Evolutionary conservation across 768 basidiomycete genomes (phyloP).

Genomic region (Suillus bovinus): DNA sequence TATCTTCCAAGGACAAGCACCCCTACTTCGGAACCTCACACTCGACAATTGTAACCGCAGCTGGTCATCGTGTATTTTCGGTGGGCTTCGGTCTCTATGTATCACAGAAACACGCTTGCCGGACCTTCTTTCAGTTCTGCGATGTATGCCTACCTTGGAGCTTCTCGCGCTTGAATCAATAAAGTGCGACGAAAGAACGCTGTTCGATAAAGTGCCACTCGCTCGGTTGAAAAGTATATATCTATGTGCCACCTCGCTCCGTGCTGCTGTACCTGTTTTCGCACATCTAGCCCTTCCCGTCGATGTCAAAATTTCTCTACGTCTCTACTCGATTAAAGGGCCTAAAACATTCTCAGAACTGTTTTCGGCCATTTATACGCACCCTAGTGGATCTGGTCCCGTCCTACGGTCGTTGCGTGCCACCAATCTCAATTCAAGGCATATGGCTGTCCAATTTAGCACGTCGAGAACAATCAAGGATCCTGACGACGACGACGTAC

Average conservation of each 20-base stretch:
- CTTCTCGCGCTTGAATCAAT: not conserved
- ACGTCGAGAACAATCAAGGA: not conserved
- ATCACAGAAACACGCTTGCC: not conserved
- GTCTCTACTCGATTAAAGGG: not conserved
- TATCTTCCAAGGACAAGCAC: not conserved
- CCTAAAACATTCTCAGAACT: not conserved
- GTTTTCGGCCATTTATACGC: not conserved
- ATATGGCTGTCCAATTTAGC: not conserved
- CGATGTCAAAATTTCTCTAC: not conserved
- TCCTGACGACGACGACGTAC: not conserved
- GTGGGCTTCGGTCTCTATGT: not conserved
- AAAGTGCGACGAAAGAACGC: not conserved
- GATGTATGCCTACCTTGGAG: not conserved
- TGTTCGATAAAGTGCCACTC: not conserved
- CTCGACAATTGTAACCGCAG: not conserved
- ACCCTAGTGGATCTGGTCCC: not conserved
- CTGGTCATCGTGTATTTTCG: not conserved
- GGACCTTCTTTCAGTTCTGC: not conserved
- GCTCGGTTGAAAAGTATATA: not conserved
- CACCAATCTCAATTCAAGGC: not conserved
- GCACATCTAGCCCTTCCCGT: not conserved
- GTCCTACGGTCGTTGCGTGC: not conserved
- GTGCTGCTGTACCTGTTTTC: not conserved
- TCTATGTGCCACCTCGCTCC: not conserved
- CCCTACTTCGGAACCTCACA: not conserved